Conservation (phyloP, 352 stramenopile genomes). For the Globisporangium viniferum region DNA sequence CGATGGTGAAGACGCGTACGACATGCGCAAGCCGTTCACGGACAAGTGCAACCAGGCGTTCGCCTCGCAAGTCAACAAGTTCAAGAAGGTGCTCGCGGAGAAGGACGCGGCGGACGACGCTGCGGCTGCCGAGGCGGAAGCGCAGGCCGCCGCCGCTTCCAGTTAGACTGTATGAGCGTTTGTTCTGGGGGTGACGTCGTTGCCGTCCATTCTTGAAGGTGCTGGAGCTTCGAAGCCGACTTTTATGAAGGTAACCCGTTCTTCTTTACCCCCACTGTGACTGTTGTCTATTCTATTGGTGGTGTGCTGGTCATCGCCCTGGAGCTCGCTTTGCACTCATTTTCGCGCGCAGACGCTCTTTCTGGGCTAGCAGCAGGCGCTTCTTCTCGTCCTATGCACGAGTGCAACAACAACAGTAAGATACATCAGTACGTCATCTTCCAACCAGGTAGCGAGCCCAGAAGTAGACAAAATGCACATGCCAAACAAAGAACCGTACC, state of each 20-base stretch:
- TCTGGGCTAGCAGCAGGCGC: conserved; percentile 52
- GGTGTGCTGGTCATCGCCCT: background rate
- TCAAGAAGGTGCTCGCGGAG: conserved; percentile 76
- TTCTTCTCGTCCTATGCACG: conserved; percentile 47
- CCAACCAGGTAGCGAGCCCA: background rate
- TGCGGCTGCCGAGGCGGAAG: conserved; percentile 14
- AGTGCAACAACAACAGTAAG: background rate
- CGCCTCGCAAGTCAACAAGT: conserved; percentile 77
- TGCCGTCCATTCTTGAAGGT: background rate
- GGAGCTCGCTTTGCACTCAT: conserved; percentile 32
- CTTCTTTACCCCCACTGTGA: background rate
- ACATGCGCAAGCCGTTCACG: conserved; percentile 96
- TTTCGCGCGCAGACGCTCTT: conserved; percentile 64
- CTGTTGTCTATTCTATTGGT: background rate
- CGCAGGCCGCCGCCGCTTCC: conserved; percentile 3
- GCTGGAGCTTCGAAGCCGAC: background rate
- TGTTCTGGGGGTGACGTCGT: background rate
- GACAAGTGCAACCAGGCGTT: conserved; percentile 88
- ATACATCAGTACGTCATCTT: background rate
- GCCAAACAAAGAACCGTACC: background rate
- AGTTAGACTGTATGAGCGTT: conserved; percentile 13
- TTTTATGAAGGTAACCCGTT: background rate
- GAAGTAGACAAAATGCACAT: background rate
- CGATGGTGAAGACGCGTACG: conserved; percentile 99
- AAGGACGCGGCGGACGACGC: conserved; percentile 44